These are phyloP conservation scores for Glarea lozoyensis DNA, from an alignment of 495 filamentous ascomycete species.

Conservation along the genomic window DNA sequence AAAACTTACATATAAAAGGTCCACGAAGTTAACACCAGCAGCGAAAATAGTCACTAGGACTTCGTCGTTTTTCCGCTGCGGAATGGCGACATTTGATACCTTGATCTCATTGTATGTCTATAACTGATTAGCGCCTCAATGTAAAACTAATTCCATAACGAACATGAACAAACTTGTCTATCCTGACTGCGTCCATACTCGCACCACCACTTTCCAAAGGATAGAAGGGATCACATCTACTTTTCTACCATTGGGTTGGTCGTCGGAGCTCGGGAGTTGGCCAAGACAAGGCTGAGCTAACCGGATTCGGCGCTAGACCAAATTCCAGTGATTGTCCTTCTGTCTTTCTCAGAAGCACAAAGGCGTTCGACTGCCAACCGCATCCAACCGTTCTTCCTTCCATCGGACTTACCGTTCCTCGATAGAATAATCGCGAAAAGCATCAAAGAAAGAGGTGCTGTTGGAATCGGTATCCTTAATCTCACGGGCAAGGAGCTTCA, in stretches of 20 bases:
- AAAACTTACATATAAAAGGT: slow-evolving; percentile 20
- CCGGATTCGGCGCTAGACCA: background rate
- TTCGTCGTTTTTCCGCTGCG: slow-evolving; percentile 9
- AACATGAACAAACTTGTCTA: slow-evolving; percentile 17
- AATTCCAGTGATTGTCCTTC: too few relatives aligned
- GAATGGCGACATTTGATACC: slow-evolving; percentile 15
- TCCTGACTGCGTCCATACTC: slow-evolving; percentile 18
- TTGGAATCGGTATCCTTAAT: background rate
- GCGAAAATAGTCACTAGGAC: slow-evolving; percentile 16
- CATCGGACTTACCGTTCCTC: too few relatives aligned
- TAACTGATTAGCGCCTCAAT: background rate
- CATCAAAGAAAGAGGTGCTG: too few relatives aligned
- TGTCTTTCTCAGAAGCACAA: too few relatives aligned
- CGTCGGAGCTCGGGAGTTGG: background rate
- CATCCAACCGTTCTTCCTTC: too few relatives aligned
- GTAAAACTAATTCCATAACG: background rate
- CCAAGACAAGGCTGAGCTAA: slow-evolving; percentile 1
- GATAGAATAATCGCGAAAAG: too few relatives aligned
- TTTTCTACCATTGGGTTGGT: background rate
- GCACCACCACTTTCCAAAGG: background rate
- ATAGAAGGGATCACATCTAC: background rate
- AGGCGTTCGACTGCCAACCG: too few relatives aligned
- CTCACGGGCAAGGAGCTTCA: too few relatives aligned
- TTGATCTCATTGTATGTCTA: slow-evolving; percentile 14
- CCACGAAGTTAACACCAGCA: slow-evolving; percentile 21